Conservation (phyloP, 2,329 filamentous ascomycete species). For the Hansfordia pulvinata region DNA sequence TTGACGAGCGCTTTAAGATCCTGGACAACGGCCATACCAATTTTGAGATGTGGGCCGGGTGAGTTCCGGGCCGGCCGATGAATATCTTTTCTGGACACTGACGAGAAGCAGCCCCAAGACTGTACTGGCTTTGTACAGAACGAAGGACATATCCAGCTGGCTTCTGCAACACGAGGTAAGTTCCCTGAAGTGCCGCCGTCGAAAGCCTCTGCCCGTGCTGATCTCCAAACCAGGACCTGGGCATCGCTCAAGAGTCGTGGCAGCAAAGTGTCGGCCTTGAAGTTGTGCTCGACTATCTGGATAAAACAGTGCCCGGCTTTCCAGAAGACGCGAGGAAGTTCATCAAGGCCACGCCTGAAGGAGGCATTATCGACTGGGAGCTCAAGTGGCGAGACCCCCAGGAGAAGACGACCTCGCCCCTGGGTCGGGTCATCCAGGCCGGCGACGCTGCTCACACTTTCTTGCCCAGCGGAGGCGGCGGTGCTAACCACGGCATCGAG, state of each 20-base stretch:
- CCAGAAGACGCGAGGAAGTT: constrained; percentile 6
- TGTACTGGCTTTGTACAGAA: too few relatives aligned
- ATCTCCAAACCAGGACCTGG: background rate
- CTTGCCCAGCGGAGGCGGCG: constrained; percentile 20
- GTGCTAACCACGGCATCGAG: constrained; percentile 22
- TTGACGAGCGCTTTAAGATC: background rate
- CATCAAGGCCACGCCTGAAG: constrained; percentile 8
- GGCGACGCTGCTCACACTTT: constrained; percentile 22
- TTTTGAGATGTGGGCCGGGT: constrained; percentile 1
- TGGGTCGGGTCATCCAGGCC: constrained; percentile 16
- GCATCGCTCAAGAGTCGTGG: constrained; percentile 1
- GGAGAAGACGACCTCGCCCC: constrained; percentile 15
- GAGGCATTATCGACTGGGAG: constrained; percentile 24
- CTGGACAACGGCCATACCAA: background rate
- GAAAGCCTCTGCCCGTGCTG: background rate
- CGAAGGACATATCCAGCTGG: too few relatives aligned
- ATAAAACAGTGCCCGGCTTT: constrained; percentile 1
- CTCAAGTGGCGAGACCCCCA: constrained; percentile 21
- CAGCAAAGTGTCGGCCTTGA: background rate
- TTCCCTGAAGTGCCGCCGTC: background rate
- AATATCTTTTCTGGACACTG: constrained; percentile 1
- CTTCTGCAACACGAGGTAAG: constrained; percentile 1
- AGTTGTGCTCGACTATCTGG: constrained; percentile 1
- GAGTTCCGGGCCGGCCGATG: constrained; percentile 1
- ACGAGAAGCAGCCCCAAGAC: too few relatives aligned